Percentiles rank a stretch among this genome's conserved stretches.
Evolutionary conservation across 805 yeast genomes (phyloP).

Genomic region (Candida ipomoeae): DNA sequence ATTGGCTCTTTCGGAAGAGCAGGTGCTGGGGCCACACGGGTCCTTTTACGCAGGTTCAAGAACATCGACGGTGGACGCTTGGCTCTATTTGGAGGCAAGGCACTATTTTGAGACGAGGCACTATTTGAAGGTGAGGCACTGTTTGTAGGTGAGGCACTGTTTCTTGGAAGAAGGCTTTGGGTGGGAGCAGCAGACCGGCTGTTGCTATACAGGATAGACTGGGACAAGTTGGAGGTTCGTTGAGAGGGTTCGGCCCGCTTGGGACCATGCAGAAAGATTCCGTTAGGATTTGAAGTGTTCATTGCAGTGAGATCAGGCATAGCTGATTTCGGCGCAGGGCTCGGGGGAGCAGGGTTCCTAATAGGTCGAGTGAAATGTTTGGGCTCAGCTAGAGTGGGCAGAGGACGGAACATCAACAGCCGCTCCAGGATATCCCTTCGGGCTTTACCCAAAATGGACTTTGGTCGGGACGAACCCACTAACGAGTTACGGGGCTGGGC

Average conservation of each 20-base stretch:
- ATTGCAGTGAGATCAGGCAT: not conserved
- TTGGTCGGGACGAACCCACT: slow-evolving; percentile 6
- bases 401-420: slow-evolving; percentile 26
- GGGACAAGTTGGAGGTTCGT: not conserved
- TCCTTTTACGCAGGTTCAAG: slow-evolving; percentile 8
- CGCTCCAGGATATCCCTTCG: slow-evolving; percentile 33
- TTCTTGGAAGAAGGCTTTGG: not conserved
- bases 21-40: slow-evolving; percentile 10
- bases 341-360: slow-evolving; percentile 3
- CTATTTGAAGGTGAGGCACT: not conserved
- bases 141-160: not conserved
- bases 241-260: not conserved
- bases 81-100: not conserved
- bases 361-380: not conserved
- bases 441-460: slow-evolving; percentile 34
- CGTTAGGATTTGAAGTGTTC: slow-evolving; percentile 1
- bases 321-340: not conserved
- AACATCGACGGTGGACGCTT: slow-evolving; percentile 14
- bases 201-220: slow-evolving; percentile 1
- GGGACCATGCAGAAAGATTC: not conserved
- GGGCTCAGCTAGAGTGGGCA: not conserved
- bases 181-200: slow-evolving; percentile 4
- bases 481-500: not conserved
- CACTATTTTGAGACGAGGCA: not conserved
- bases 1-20: not conserved